These are phyloP conservation scores for Amphirosellinia nigrospora DNA, from an alignment of 495 filamentous ascomycete genomes.

Conservation along the genomic window DNA sequence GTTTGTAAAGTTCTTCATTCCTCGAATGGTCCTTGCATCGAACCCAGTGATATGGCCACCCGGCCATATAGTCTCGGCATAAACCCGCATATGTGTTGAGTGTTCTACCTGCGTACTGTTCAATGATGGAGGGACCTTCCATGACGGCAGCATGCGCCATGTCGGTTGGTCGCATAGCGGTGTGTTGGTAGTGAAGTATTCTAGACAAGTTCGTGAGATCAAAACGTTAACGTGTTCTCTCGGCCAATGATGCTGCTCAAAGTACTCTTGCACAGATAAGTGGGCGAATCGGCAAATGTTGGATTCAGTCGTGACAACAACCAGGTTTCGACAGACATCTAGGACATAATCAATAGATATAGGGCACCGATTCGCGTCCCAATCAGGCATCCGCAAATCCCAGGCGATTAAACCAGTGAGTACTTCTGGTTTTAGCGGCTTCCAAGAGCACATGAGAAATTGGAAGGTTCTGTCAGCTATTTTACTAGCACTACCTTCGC, in stretches of 20 bases:
- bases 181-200: neutral
- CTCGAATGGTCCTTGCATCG: neutral
- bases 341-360: neutral
- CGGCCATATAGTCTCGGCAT: neutral
- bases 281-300: neutral
- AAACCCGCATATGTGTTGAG: neutral
- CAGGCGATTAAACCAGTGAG: conserved; percentile 1
- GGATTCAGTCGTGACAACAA: neutral
- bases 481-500: neutral
- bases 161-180: neutral
- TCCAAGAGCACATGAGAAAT: conserved; percentile 4
- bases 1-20: neutral
- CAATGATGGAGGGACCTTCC: neutral
- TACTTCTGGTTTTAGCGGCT: neutral
- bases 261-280: conserved; percentile 2
- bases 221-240: neutral
- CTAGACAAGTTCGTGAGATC: neutral
- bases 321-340: neutral
- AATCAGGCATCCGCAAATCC: neutral
- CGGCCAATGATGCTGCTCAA: conserved; percentile 1
- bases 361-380: neutral
- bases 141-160: neutral
- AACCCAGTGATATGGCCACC: neutral
- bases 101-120: neutral
- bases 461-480: neutral